Evolutionary conservation across 129 eudicot genomes (phyloP), one percentile per base, ranked within the genome.

Genomic region (Helianthus annuus): DNA sequence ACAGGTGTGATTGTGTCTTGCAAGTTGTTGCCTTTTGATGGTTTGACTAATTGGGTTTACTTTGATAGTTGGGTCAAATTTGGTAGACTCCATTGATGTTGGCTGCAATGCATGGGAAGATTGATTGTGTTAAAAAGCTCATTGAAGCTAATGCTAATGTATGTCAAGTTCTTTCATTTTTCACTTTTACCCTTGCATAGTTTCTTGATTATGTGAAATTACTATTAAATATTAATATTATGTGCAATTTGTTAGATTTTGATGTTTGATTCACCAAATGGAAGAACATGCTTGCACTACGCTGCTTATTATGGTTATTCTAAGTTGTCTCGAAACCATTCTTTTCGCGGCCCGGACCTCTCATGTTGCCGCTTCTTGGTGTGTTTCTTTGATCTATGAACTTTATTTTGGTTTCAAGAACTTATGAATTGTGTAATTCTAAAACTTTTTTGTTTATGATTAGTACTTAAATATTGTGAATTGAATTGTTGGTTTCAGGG

Each of bases 111-210:
- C 88, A 87, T 77, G 96, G 94, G 70, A 85, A 90, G 71, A 75
- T 80, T 48, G 71, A 84, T 48, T 90, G 94, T 72, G 87, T 87
- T 61, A 80, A 79, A 69, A 90, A 74, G 84, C 94, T 90, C 38
- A 83, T 90, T 79, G 85, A 57, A 82, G 91, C 97, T 40, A 87
- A 90, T 59, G 99, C 97, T 19, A 95, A 95, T 90, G 99, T 95
- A 84, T 68, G 97, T 72, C 46, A 56, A 69, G 13, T 45, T 71
- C 60, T 48, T 51, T 72, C 59, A 1, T 11, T 62, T 61, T 22
- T 10, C 64, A 52, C 22, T 46, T 65, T 11, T 14, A 56, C 10
- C 16, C 39, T 58, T 65, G 34, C 0, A 59, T 8, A 59, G 4
- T 59, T 15, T 11, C 9, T 10, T 59, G 64, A 58, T 58, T 10